Evolutionary conservation across 306 rosid species (phyloP), one percentile per base, ranked within the genome.

Genomic region (Quillaja saponaria): DNA sequence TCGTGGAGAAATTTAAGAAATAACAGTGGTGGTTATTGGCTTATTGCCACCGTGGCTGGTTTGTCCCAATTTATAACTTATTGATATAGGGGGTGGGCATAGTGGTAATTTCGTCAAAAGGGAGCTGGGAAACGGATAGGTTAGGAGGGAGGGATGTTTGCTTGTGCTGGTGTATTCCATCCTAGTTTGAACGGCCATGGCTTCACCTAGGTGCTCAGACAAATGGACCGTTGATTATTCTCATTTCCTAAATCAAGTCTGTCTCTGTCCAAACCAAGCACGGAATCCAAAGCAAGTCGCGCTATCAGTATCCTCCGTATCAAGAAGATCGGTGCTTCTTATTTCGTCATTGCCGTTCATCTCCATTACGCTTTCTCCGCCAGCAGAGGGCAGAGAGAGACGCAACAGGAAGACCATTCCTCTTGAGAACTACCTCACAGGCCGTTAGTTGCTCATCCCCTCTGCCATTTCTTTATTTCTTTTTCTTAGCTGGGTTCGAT

Each of bases 351-450:
- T 80, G 55, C 87, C 96, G 17, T 58, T 82, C 40, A 65, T 34
- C 74, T 72, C 76, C 21, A 37, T 75, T 59, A 76, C 64, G 7
- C 58, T 76, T 21, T 53, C 81, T 51, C 58, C 66, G 8, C 75
- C 88, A 0, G 56, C 79, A 0, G 67, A 79, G 10, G 95, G 90
- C 54, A 82, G 88, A 58, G 94, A 81, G 20, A 80, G 95, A 56
- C 95, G 96, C 81, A 84, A 71, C 82, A 84, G 45, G 73, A 79
- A 74, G 63, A 69, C 64, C 66, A 80, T 92, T 20, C 99, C 96
- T 64, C 65, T 74, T 37, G 81, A 89, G 35, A 77, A 92, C 37
- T 89, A 86, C 79, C 53, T 69, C n/a, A 78, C 89, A 45, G 13
- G 68, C 53, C 76, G 96, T 88, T 74, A 61, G 80, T 74, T 48